Conservation (phyloP, 345 rosid species). For the Fremontodendron californicum region DNA sequence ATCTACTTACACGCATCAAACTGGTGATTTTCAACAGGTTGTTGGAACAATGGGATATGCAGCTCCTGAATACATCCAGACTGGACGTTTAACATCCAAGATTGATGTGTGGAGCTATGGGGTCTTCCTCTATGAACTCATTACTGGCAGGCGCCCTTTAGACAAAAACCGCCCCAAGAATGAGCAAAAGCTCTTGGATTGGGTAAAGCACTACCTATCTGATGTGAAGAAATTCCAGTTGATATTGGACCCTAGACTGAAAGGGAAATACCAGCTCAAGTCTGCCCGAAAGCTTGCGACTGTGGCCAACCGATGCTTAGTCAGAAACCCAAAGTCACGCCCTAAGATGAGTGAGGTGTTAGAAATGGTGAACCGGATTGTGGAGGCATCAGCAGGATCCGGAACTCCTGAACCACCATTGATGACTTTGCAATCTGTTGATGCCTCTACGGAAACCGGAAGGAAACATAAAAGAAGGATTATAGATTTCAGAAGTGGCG, state of each 20-base stretch:
- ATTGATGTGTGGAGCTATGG: conserved; percentile 93
- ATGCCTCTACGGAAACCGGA: conserved; percentile 19
- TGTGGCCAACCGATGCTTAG: conserved; percentile 74
- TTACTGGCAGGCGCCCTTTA: conserved; percentile 81
- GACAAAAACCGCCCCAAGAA: conserved; percentile 72
- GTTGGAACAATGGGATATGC: conserved; percentile 95
- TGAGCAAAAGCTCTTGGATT: conserved; percentile 81
- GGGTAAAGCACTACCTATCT: conserved; percentile 74
- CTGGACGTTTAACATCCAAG: conserved; percentile 79
- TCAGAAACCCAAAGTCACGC: conserved; percentile 64
- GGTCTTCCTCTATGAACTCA: conserved; percentile 85
- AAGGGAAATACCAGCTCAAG: conserved; percentile 42
- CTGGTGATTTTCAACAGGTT: conserved; percentile 40
- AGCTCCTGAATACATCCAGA: conserved; percentile 85
- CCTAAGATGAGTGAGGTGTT: conserved; percentile 94
- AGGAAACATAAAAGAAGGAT: conserved; percentile 29
- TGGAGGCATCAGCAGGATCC: conserved; percentile 35
- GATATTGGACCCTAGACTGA: conserved; percentile 70
- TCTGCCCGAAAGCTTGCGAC: conserved; percentile 58
- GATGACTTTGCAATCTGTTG: conserved; percentile 27
- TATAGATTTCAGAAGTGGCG: conserved; percentile 35
- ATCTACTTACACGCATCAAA: neutral
- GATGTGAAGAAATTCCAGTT: conserved; percentile 52
- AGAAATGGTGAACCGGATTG: conserved; percentile 55
- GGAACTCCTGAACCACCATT: conserved; percentile 38